These are phyloP conservation scores for Suillus plorans DNA, from an alignment of 768 basidiomycete genomes.

Conservation along the genomic window DNA sequence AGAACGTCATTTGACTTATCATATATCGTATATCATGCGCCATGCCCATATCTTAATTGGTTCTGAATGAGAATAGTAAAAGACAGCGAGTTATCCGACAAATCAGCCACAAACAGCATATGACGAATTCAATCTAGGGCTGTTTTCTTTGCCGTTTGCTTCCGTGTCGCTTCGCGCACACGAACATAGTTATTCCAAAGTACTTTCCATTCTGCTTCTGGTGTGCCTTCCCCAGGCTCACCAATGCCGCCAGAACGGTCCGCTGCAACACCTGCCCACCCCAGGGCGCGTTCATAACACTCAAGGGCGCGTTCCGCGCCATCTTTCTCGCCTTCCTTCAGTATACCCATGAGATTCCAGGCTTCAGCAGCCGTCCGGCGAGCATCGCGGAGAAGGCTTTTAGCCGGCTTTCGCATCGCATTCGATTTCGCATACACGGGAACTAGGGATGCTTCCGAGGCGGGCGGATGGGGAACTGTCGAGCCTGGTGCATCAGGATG, in stretches of 20 bases:
- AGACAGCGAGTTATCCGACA: not conserved
- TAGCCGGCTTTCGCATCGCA: conserved; percentile 55
- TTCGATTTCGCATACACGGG: conserved; percentile 45
- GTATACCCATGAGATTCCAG: conserved; percentile 71
- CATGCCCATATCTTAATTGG: not conserved
- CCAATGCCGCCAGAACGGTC: conserved; percentile 36
- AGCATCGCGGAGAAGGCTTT: conserved; percentile 62
- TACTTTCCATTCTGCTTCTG: conserved; percentile 60
- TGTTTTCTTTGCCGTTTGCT: conserved; percentile 6
- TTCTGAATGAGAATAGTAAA: not conserved
- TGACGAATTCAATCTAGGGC: not conserved
- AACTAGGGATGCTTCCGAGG: conserved; percentile 41
- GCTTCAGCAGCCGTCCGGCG: conserved; percentile 71
- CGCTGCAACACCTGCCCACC: conserved; percentile 56
- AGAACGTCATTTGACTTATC: not conserved
- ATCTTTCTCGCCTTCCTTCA: conserved; percentile 46
- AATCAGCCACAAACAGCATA: no score
- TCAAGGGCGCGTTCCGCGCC: conserved; percentile 43
- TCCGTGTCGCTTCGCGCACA: conserved; percentile 32
- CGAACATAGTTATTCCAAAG: conserved; percentile 64
- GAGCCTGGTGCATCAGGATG: conserved; percentile 36
- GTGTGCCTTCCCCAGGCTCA: conserved; percentile 49
- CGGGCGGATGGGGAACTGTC: conserved; percentile 35
- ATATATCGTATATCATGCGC: no score
- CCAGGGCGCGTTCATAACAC: conserved; percentile 69